phyloP scores from a whole-genome alignment of 179 eudicot species.

The Corrigiola litoralis region DNA sequence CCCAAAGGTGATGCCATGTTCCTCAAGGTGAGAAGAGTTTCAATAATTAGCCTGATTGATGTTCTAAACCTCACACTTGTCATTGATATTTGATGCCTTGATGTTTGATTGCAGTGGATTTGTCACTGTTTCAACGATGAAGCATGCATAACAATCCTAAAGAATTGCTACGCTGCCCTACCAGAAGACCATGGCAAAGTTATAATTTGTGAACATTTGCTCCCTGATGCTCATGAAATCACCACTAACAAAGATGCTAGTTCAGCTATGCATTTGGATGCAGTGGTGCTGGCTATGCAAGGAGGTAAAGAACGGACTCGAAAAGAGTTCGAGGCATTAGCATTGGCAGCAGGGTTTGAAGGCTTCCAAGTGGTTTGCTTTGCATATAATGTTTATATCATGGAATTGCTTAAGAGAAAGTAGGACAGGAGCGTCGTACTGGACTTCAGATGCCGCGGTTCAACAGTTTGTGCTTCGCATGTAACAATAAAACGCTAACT shows the following conservation, averaged over 20 bases:
- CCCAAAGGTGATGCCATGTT: constrained; percentile 36
- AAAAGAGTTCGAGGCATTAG: constrained; percentile 26
- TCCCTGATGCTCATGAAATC: constrained; percentile 23
- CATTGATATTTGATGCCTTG: constrained; percentile 13
- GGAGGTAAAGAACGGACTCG: constrained; percentile 40
- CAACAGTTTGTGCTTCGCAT: no score
- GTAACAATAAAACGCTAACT: no score
- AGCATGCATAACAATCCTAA: constrained; percentile 32
- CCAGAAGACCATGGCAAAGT: constrained; percentile 38
- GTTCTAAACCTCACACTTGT: background rate
- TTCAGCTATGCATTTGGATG: constrained; percentile 5
- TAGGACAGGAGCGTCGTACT: background rate
- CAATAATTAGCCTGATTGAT: background rate
- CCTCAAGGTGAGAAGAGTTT: constrained; percentile 24
- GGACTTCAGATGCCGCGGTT: no score
- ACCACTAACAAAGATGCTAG: constrained; percentile 2
- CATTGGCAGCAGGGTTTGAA: constrained; percentile 35
- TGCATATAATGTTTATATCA: constrained; percentile 17
- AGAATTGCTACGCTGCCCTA: constrained; percentile 32
- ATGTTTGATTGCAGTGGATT: constrained; percentile 31
- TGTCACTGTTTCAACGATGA: constrained; percentile 33
- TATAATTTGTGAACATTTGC: constrained; percentile 32
- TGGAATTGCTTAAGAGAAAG: constrained; percentile 33
- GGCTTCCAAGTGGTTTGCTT: constrained; percentile 8
- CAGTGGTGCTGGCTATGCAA: constrained; percentile 13